Conservation (phyloP, 2,329 filamentous ascomycete species). For the Botrytis aclada region DNA sequence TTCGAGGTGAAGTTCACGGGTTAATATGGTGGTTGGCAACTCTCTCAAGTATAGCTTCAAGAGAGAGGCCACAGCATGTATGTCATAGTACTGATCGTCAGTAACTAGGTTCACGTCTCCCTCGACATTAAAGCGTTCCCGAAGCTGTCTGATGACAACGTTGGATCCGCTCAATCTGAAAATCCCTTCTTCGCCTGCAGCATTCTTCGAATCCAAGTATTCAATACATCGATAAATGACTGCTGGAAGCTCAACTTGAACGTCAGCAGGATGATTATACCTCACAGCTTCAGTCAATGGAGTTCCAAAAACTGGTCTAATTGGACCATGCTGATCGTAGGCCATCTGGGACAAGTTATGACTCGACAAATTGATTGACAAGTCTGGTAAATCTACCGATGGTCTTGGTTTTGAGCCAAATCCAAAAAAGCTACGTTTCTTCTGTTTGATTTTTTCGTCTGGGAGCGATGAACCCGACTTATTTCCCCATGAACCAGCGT, state of each 20-base stretch:
- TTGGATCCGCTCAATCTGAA: slow-evolving; percentile 98
- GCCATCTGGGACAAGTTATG: slow-evolving; percentile 44
- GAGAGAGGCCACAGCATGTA: slow-evolving; percentile 91
- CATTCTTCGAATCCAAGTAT: slow-evolving; percentile 81
- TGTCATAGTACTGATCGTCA: slow-evolving; percentile 85
- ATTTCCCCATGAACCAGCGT: slow-evolving; percentile 82
- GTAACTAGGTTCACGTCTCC: slow-evolving; percentile 83
- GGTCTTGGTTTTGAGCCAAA: slow-evolving; percentile 59
- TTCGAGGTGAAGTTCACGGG: slow-evolving; percentile 82
- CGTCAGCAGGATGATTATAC: slow-evolving; percentile 69
- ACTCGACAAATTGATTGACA: slow-evolving; percentile 48
- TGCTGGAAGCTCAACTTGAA: slow-evolving; percentile 75
- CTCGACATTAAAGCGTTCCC: slow-evolving; percentile 90
- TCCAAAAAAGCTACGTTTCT: slow-evolving; percentile 78
- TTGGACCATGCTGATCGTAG: slow-evolving; percentile 49
- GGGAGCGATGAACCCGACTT: slow-evolving; percentile 54
- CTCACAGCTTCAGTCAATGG: slow-evolving; percentile 82
- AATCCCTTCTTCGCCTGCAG: slow-evolving; percentile 85
- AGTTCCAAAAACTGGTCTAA: slow-evolving; percentile 78
- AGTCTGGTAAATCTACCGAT: slow-evolving; percentile 57
- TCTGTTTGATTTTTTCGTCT: slow-evolving; percentile 71
- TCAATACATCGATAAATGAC: slow-evolving; percentile 96
- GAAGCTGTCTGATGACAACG: slow-evolving; percentile 83
- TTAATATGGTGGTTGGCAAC: slow-evolving; percentile 85
- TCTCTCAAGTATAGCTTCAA: slow-evolving; percentile 93